Evolutionary conservation across 352 stramenopile genomes (phyloP).

Genomic region (Globisporangium emineosum): DNA sequence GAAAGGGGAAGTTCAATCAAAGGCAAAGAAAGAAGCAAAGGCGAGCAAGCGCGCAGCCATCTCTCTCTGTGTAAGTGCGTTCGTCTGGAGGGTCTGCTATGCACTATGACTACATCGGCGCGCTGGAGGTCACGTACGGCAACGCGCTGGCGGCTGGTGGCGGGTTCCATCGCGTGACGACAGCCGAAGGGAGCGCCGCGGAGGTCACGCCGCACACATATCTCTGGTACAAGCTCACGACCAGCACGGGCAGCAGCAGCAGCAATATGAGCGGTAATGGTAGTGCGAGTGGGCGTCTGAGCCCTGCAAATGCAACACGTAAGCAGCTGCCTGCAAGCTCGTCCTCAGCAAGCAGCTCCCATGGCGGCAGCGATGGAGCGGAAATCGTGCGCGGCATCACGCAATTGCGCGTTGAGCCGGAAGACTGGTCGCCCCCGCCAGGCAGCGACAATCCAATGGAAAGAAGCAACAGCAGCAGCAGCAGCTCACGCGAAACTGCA

Average conservation of each 20-base stretch:
- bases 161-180: conserved; percentile 84
- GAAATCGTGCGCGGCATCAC: conserved; percentile 34
- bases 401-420: conserved; percentile 45
- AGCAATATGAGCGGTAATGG: conserved; percentile 2
- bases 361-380: neutral
- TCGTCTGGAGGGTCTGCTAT: conserved; percentile 24
- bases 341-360: conserved; percentile 1
- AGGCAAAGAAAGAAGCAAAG: neutral
- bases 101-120: conserved; percentile 68
- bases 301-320: neutral
- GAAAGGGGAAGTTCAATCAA: conserved; percentile 2
- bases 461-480: conserved; percentile 3
- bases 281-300: conserved; percentile 4
- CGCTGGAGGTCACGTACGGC: conserved; percentile 83
- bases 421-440: conserved; percentile 22
- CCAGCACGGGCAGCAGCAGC: neutral
- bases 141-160: conserved; percentile 77
- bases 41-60: neutral
- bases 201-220: conserved; percentile 81
- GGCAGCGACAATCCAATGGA: neutral
- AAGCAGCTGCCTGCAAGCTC: conserved; percentile 10
- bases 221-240: conserved; percentile 77
- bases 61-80: neutral
- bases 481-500: conserved; percentile 1
- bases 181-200: conserved; percentile 59